A percentile compares a stretch with the other conserved stretches of the same genome.
Conservation (phyloP, 202 grass and related monocot genomes). For the Setaria italica region DNA sequence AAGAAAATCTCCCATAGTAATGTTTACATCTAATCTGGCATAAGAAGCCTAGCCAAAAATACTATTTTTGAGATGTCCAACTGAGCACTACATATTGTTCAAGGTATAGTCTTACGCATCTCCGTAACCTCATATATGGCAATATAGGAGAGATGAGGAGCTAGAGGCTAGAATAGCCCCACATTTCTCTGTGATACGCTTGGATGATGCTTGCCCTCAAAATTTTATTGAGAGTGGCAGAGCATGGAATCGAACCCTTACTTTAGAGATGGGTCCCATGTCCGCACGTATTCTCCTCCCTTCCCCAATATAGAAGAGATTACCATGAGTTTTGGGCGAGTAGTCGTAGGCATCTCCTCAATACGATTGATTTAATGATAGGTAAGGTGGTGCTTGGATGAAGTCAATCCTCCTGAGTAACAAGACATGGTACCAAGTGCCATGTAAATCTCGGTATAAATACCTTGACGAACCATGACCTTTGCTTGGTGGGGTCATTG, state of each 20-base stretch:
- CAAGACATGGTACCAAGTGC: neutral
- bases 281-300: too few species aligned
- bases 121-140: neutral
- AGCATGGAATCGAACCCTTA: too few species aligned
- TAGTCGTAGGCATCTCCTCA: neutral
- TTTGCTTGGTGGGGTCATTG: neutral
- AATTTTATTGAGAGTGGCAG: too few species aligned
- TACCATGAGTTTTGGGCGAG: too few species aligned
- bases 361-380: neutral
- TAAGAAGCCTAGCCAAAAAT: neutral
- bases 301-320: too few species aligned
- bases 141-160: too few species aligned
- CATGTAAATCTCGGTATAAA: neutral
- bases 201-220: too few species aligned
- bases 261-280: too few species aligned
- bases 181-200: too few species aligned
- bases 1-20: too few species aligned
- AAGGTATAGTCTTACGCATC: neutral
- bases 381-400: neutral
- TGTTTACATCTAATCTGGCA: neutral
- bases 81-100: neutral
- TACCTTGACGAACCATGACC: neutral
- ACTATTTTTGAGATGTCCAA: neutral
- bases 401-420: neutral
- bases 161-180: too few species aligned